A percentile compares a stretch with the other conserved stretches of the same genome.
phyloP scores from a whole-genome alignment of 495 filamentous ascomycete genomes.

The Penicillium verhagenii region DNA sequence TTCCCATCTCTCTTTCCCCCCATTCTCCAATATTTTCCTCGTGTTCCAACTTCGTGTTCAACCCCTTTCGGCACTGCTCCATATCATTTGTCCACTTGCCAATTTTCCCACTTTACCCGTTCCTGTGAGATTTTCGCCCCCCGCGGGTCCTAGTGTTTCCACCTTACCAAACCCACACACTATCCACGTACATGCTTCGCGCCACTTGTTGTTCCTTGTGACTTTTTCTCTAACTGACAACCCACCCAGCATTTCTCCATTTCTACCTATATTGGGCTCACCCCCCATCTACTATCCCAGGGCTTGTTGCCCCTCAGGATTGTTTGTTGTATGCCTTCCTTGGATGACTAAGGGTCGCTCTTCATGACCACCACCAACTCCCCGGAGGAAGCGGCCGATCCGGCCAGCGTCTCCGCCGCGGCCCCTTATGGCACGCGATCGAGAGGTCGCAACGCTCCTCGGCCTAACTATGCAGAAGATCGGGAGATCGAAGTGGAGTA shows the following conservation, averaged over 20 bases:
- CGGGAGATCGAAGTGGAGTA: constrained; percentile 87
- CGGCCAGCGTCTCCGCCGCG: constrained; percentile 45
- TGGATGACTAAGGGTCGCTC: constrained; percentile 41
- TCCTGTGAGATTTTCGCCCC: constrained; percentile 30
- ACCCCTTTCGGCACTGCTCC: not conserved
- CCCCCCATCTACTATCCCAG: not conserved
- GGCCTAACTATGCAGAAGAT: constrained; percentile 96
- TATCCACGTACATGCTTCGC: constrained; percentile 24
- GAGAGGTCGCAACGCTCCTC: constrained; percentile 79
- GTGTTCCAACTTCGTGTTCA: not conserved
- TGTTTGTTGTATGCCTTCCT: constrained; percentile 18
- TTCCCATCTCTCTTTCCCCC: constrained; percentile 14
- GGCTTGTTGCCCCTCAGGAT: not conserved
- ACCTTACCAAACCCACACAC: constrained; percentile 20
- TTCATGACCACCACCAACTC: constrained; percentile 55
- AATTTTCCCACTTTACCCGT: constrained; percentile 15
- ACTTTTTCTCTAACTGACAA: constrained; percentile 11
- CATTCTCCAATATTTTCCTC: constrained; percentile 3
- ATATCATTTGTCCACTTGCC: constrained; percentile 2
- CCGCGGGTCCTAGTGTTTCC: constrained; percentile 17
- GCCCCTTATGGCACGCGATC: constrained; percentile 95
- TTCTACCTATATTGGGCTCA: not conserved
- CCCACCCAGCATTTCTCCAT: constrained; percentile 12
- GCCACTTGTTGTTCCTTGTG: constrained; percentile 14
- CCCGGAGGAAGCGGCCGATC: constrained; percentile 40